phyloP scores from a whole-genome alignment of 768 basidiomycete species.

The Clitopilus passeckerianus region DNA sequence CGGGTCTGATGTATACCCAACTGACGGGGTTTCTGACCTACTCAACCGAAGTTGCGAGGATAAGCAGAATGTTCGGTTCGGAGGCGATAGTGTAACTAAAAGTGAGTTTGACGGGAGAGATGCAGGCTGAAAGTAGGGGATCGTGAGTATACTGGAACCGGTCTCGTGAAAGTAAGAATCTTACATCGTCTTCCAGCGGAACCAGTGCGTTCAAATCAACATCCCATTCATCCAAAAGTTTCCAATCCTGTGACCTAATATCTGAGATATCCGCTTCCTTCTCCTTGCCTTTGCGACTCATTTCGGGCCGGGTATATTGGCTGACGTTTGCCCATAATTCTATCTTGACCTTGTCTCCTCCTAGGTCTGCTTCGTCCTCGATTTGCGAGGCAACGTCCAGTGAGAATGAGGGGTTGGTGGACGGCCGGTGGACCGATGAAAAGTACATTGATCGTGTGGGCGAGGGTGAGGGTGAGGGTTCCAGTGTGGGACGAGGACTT shows the following conservation, averaged over 20 bases:
- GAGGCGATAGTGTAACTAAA: constrained; percentile 59
- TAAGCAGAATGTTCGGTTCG: constrained; percentile 55
- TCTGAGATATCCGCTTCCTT: constrained; percentile 11
- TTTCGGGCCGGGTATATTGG: constrained; percentile 11
- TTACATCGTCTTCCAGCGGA: constrained; percentile 59
- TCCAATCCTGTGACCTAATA: constrained; percentile 42
- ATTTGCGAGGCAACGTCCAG: constrained; percentile 45
- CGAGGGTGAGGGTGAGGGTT: constrained; percentile 18
- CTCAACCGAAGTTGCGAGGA: constrained; percentile 25
- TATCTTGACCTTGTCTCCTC: constrained; percentile 45
- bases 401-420: constrained; percentile 75
- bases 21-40: constrained; percentile 51
- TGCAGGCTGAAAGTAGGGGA: constrained; percentile 14
- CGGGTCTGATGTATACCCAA: constrained; percentile 69
- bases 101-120: constrained; percentile 72
- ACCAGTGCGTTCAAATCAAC: constrained; percentile 54
- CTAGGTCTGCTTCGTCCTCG: constrained; percentile 51
- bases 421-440: constrained; percentile 75
- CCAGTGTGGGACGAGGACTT: constrained; percentile 17
- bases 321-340: constrained; percentile 54
- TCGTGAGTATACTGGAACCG: not conserved
- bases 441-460: constrained; percentile 53
- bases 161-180: constrained; percentile 15
- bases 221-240: constrained; percentile 62
- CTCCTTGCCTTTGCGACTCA: constrained; percentile 45